Percentiles rank a stretch among this genome's conserved stretches.
These are phyloP conservation scores for Thelephora terrestris DNA, from an alignment of 1,284 basidiomycete species.

Conservation along the genomic window DNA sequence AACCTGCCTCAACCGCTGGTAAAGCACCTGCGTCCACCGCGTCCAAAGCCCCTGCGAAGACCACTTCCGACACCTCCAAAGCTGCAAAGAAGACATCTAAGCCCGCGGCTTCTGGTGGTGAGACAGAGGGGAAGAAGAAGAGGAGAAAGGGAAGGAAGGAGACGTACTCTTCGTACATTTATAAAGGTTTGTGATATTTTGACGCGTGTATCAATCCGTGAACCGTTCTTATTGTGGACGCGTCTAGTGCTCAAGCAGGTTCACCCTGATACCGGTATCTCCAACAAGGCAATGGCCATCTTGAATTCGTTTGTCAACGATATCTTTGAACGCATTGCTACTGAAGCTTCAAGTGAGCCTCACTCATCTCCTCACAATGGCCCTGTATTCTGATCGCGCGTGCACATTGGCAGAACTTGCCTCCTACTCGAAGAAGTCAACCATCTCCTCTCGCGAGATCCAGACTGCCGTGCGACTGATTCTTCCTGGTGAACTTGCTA, in stretches of 20 bases:
- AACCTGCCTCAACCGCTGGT: conserved; percentile 75
- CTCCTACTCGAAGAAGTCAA: conserved; percentile 89
- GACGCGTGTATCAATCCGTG: not conserved
- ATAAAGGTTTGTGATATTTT: conserved; percentile 59
- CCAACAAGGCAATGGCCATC: conserved; percentile 95
- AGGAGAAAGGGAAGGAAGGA: conserved; percentile 84
- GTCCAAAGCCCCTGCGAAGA: conserved; percentile 70
- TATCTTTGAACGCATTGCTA: conserved; percentile 89
- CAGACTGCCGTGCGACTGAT: conserved; percentile 88
- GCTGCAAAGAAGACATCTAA: conserved; percentile 81
- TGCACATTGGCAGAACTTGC: conserved; percentile 57
- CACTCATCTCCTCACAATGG: not conserved
- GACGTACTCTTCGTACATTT: conserved; percentile 92
- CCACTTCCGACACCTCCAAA: conserved; percentile 55
- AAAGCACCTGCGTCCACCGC: conserved; percentile 73
- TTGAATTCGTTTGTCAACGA: conserved; percentile 91
- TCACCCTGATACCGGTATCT: conserved; percentile 95
- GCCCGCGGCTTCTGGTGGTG: conserved; percentile 49
- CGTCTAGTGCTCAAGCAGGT: conserved; percentile 76
- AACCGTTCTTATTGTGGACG: conserved; percentile 6
- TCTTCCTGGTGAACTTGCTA: conserved; percentile 79
- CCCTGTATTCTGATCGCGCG: not conserved
- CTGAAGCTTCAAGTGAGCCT: conserved; percentile 72
- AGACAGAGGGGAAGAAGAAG: conserved; percentile 80
- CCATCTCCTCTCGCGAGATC: conserved; percentile 90